Evolutionary conservation across 1,284 basidiomycete species (phyloP).

Genomic region (Irpex sp.): DNA sequence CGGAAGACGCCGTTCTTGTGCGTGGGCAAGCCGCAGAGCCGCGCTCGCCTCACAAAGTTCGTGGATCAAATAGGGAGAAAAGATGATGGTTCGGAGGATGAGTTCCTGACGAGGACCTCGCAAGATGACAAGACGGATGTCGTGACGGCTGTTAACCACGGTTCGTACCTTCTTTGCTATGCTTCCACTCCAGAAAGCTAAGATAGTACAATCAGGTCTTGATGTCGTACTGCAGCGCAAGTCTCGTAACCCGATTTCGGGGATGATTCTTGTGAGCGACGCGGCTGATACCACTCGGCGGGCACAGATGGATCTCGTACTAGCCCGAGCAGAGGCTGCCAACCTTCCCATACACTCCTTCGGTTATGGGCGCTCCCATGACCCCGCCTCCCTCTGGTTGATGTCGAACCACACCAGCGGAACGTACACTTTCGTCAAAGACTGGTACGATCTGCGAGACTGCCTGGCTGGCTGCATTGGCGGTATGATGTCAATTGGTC

Average conservation of each 20-base stretch:
- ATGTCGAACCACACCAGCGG: slow-evolving; percentile 97
- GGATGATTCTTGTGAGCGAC: slow-evolving; percentile 92
- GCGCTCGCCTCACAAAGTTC: slow-evolving; percentile 69
- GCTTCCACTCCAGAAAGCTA: background rate
- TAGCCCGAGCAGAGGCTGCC: slow-evolving; percentile 93
- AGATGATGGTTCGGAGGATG: slow-evolving; percentile 49
- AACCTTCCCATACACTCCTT: slow-evolving; percentile 96
- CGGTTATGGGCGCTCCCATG: slow-evolving; percentile 94
- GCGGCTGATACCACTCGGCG: slow-evolving; percentile 85
- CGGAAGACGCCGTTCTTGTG: slow-evolving; percentile 88
- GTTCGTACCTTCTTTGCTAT: slow-evolving; percentile 36
- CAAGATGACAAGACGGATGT: slow-evolving; percentile 93
- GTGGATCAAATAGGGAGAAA: slow-evolving; percentile 64
- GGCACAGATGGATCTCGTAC: slow-evolving; percentile 98
- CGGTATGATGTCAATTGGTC: slow-evolving; percentile 90
- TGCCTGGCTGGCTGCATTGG: slow-evolving; percentile 90
- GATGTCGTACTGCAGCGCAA: slow-evolving; percentile 94
- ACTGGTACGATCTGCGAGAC: slow-evolving; percentile 91
- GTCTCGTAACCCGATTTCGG: slow-evolving; percentile 83
- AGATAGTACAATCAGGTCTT: slow-evolving; percentile 48
- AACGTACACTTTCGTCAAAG: slow-evolving; percentile 96
- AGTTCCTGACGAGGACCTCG: slow-evolving; percentile 73
- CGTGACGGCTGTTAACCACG: slow-evolving; percentile 93
- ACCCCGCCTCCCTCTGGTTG: slow-evolving; percentile 97
- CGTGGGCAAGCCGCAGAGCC: slow-evolving; percentile 66